Percentiles rank a stretch among this genome's conserved stretches.
Conservation (phyloP, 345 rosid species). For the Aquilaria yunnanensis region DNA sequence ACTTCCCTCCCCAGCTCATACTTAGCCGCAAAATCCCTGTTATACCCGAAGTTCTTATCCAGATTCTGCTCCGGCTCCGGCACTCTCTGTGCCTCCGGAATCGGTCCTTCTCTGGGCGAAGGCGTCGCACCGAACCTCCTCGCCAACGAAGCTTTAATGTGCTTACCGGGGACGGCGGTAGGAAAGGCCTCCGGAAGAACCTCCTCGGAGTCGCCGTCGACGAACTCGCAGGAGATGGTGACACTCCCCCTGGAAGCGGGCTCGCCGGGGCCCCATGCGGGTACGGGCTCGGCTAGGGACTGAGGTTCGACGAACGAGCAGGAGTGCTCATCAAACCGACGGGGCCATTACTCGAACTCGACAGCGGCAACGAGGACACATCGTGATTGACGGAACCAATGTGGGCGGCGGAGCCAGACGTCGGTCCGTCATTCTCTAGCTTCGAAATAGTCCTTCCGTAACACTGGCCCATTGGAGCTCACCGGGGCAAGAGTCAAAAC, state of each 20-base stretch:
- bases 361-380: constrained; percentile 32
- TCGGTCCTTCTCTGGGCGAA: constrained; percentile 69
- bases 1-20: constrained; percentile 79
- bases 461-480: constrained; percentile 76
- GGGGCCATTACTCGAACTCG: constrained; percentile 46
- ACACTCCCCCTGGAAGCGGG: constrained; percentile 64
- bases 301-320: constrained; percentile 51
- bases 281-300: constrained; percentile 76
- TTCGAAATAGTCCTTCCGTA: constrained; percentile 64
- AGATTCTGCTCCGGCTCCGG: constrained; percentile 54
- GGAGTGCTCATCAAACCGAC: constrained; percentile 47
- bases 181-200: constrained; percentile 69
- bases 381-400: constrained; percentile 47
- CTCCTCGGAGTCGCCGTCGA: constrained; percentile 57
- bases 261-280: constrained; percentile 58
- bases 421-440: constrained; percentile 27
- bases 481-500: constrained; percentile 27
- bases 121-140: constrained; percentile 64
- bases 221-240: constrained; percentile 64
- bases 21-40: constrained; percentile 78
- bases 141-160: constrained; percentile 60
- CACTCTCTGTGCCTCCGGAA: constrained; percentile 47
- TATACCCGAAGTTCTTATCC: constrained; percentile 76
- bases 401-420: constrained; percentile 33
- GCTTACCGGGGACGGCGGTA: constrained; percentile 88